Base-by-base conservation (phyloP, 495 filamentous ascomycete genomes). In the Tuber brumale region DNA sequence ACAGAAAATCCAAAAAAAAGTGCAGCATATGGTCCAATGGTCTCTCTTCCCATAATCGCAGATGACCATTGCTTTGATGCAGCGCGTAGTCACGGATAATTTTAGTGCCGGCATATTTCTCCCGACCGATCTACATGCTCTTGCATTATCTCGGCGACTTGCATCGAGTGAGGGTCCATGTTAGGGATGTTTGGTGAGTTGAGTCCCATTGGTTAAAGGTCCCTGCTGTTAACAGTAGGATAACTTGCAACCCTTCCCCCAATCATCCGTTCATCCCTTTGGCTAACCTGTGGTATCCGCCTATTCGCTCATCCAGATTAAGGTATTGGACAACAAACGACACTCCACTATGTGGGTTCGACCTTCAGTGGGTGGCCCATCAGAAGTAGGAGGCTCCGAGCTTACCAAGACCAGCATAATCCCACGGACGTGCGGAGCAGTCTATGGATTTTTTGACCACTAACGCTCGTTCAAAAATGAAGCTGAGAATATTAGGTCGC, bases 131-230 rank as follows among this genome's bases (percentile, higher is more conserved):
- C 57, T 19, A 66, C 57, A 66, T 66, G 27, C 14, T 35, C 14
- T 66, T 66, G 57, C 57, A 27, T 16, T 66, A 66, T 18, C 57
- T 35, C 57, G 57, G 57, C 27, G 57, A 66, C 27, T 27, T 66
- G 57, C 57, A 18, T 35, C 57, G 57, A 66, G 57, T 66, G 57
- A 66, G 57, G 57, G 57, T 66, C 31, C 57, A 66, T 66, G 57
- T 14, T 66, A 31, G 2, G 27, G 16, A 66, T 66, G 57, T 66
- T 35, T 66, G 57, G 57, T 66, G 6, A 27, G 27, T 12, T 66
- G 27, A 19, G 27, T 66, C 16, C 7, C 27, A 27, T 35, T 66
- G 27, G 57, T 18, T 14, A 35, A 16, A 35, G 31, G 14, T 4
- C 27, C 7, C 27, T 27, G 27, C 35, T 66, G 51, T 35, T 16